Conservation (phyloP, 176 grass and related monocot species). For the Puccinellia tenuiflora region DNA sequence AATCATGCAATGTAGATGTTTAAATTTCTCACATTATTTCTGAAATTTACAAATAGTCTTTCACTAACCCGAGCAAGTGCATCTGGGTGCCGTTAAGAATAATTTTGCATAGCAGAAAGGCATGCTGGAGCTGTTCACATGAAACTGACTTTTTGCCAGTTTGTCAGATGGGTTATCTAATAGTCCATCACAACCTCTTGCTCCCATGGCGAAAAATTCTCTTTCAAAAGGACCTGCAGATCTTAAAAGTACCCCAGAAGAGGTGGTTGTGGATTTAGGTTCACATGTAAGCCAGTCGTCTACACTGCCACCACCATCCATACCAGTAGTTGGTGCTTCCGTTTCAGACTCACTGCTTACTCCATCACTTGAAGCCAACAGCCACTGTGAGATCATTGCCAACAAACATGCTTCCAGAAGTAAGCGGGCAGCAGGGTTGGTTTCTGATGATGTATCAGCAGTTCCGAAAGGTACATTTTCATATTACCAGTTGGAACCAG, state of each 20-base stretch:
- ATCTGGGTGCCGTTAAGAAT: no score
- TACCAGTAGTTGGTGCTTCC: slow-evolving; percentile 18
- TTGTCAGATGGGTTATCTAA: no score
- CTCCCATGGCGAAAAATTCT: slow-evolving; percentile 28
- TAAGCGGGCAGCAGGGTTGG: slow-evolving; percentile 18
- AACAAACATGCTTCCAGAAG: slow-evolving; percentile 32
- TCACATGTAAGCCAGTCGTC: slow-evolving; percentile 2
- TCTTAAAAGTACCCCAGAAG: slow-evolving; percentile 22
- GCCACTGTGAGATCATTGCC: slow-evolving; percentile 23
- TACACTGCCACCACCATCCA: background rate
- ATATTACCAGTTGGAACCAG: slow-evolving; percentile 5
- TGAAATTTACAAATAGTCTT: no score
- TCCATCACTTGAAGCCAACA: slow-evolving; percentile 24
- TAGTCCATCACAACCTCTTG: slow-evolving; percentile 9
- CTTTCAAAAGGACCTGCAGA: background rate
- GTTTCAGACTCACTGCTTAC: slow-evolving; percentile 17
- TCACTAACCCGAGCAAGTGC: no score
- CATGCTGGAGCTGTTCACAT: no score
- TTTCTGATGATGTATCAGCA: background rate
- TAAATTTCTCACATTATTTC: no score
- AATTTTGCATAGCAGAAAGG: no score
- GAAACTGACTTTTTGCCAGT: no score
- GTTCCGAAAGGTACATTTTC: slow-evolving; percentile 3
- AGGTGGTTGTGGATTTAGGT: slow-evolving; percentile 10
- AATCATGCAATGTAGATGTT: no score